Base-by-base conservation (phyloP, 306 rosid genomes). In the Prunus armeniaca region DNA sequence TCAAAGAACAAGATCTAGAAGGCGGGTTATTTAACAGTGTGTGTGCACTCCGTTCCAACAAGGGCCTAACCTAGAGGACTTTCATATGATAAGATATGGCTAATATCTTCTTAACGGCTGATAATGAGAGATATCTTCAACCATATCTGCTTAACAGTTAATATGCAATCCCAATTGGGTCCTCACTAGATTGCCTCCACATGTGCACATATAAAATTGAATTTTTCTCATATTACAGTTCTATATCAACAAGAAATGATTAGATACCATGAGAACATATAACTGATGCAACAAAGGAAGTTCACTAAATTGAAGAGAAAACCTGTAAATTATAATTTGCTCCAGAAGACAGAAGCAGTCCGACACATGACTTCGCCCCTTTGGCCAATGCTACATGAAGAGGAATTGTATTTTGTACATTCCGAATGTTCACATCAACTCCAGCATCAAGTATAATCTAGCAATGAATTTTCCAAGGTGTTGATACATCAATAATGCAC, bases 251-350 rank as follows among this genome's bases (percentile, higher is more conserved):
- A 34, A 65, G 15, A 41, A 62, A 62, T 14, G n/a, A 65, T 10
- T 9, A 34, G 47, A 34, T 19, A 65, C 52, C 45, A 24, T n/a
- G 38, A 57, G 19, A 57, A 76, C 34, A 18, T 46, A 73, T 60
- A 54, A 34, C 74, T 56, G 74, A 50, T 70, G 65, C 60, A 62
- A 77, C 4, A 4, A 78, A 15, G 45, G 22, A 77, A 34, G 56
- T 80, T 63, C 52, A 65, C 41, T 66, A 47, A 12, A 73, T 45
- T 65, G 77, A 76, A 79, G 49, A 73, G 54, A 75, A n/a, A 82
- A 95, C 99, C 97, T 95, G 99, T 84, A 90, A 82, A 86, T 95
- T 95, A 82, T 79, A 90, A 89, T 91, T 84, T 55, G 97, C 97
- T 76, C 97, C 99, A 71, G 93, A 84, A 74, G 90, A 82, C 24